Percentiles rank a stretch among this genome's conserved stretches.
Conservation (phyloP, 2,329 filamentous ascomycete genomes). For the Neonectria punicea region DNA sequence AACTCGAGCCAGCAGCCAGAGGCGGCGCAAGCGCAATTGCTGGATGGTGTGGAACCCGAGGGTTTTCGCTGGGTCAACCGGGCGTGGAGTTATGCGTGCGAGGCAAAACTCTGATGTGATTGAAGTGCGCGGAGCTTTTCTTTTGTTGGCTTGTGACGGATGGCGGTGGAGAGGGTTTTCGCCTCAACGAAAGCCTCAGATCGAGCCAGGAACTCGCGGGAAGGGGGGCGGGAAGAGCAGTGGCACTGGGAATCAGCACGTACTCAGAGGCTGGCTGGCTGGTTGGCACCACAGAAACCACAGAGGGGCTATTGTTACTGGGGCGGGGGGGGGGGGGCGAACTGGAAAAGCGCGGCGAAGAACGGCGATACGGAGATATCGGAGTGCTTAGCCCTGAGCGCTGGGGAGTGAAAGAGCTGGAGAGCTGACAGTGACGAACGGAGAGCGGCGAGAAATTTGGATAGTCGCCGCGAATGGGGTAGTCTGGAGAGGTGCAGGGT, state of each 20-base stretch:
- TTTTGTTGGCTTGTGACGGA: conserved; percentile 19
- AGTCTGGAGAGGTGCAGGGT: not conserved
- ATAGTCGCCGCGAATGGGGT: conserved; percentile 3
- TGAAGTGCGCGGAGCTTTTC: conserved; percentile 22
- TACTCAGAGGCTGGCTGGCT: not conserved
- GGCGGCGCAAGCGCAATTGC: conserved; percentile 32
- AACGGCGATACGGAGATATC: conserved; percentile 30
- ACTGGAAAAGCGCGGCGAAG: conserved; percentile 19
- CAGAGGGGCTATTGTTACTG: not conserved
- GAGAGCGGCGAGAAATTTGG: not conserved
- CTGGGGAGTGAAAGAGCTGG: conserved; percentile 7
- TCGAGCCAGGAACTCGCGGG: conserved; percentile 5
- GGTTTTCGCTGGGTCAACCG: conserved; percentile 43
- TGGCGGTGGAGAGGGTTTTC: conserved; percentile 19
- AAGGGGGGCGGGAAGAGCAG: not conserved
- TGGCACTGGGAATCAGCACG: not conserved
- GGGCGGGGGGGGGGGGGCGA: not conserved
- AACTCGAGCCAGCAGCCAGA: conserved; percentile 31
- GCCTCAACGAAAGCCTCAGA: conserved; percentile 15
- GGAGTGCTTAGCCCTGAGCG: conserved; percentile 16
- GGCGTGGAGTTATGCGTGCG: conserved; percentile 28
- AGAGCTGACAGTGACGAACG: conserved; percentile 3
- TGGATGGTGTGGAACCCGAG: conserved; percentile 40
- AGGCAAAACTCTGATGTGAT: conserved; percentile 41
- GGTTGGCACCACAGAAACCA: conserved; percentile 6